Evolutionary conservation across 495 filamentous ascomycete genomes (phyloP), one percentile per base, ranked within the genome.

Genomic region (Aspergillus biplanus): DNA sequence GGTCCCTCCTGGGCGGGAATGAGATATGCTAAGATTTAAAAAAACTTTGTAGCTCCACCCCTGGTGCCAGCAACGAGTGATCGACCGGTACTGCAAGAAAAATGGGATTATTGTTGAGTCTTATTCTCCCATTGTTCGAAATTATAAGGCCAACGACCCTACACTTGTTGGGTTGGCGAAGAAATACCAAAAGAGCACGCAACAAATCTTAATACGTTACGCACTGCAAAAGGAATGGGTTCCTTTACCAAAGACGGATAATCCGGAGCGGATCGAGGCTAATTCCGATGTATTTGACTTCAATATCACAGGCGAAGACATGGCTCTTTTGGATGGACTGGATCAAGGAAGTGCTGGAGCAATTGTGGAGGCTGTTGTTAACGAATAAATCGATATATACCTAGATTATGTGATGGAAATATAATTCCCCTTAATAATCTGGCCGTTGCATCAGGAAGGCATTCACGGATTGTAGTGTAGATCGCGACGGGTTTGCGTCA

Each of bases 381-480:
- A 83, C 55, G 76, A 81, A 54, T 79, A 72, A 71, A 66, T 58
- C 39, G 15, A 34, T 52, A 16, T 47, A 34, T 59, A n/a, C 27
- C 37, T 58, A 62, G 50, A 52, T 37, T 63, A 27, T 50, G 34
- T 55, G 63, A 67, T 59, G 62, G 13, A 61, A 52, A 31, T 48
- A 7, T 32, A 44, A 32, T 11, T 16, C 16, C 37, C 18, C 39
- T 78, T 67, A 77, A 69, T 72, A 77, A 71, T 79, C 71, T 44
- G 72, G 73, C 49, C 69, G 66, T 59, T 78, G 66, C 87, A 98
- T 95, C 50, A 98, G 77, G 65, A 92, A 96, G 44, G 89, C 88
- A 75, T 97, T 96, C 44, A 97, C 87, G 58, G 88, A 89, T 71
- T 96, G 91, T 54, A 98, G 75, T 1, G 92, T 96, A 33, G 88